These are phyloP conservation scores for Rhodocollybia butyracea DNA, from an alignment of 768 basidiomycete genomes.

Conservation along the genomic window DNA sequence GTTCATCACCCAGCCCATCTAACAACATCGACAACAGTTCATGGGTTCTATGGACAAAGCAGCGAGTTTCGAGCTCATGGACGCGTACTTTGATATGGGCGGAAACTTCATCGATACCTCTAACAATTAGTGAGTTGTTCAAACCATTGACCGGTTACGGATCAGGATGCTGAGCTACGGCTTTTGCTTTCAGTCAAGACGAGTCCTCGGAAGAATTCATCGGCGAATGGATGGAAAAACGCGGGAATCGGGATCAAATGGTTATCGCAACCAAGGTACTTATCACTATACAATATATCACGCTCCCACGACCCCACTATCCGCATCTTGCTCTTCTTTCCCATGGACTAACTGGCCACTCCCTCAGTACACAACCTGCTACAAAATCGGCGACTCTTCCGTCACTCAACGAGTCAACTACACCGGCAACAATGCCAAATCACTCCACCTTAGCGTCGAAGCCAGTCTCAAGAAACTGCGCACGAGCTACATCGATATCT, in stretches of 20 bases:
- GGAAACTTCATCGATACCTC: slow-evolving; percentile 47
- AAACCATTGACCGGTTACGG: background rate
- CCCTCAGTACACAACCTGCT: slow-evolving; percentile 27
- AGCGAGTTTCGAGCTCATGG: slow-evolving; percentile 38
- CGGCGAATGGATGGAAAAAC: slow-evolving; percentile 49
- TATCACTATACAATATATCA: background rate
- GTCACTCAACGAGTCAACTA: too few species aligned
- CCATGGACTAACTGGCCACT: too few species aligned
- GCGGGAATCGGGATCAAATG: slow-evolving; percentile 44
- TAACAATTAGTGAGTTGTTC: slow-evolving; percentile 32
- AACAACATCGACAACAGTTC: background rate
- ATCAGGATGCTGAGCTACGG: background rate
- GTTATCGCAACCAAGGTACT: slow-evolving; percentile 44
- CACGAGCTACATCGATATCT: too few species aligned
- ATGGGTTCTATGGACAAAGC: slow-evolving; percentile 36
- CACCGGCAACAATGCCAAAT: too few species aligned
- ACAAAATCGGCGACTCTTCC: too few species aligned
- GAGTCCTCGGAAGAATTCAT: slow-evolving; percentile 50
- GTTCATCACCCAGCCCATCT: background rate
- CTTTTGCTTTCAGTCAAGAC: slow-evolving; percentile 38
- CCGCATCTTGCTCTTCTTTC: slow-evolving; percentile 20
- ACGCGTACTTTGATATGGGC: slow-evolving; percentile 37
- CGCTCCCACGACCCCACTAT: background rate
- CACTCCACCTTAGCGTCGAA: too few species aligned
- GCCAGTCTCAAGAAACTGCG: too few species aligned